Base-by-base conservation (phyloP, 192 early-diverging fungal species). In the Phycomyces nitens region DNA sequence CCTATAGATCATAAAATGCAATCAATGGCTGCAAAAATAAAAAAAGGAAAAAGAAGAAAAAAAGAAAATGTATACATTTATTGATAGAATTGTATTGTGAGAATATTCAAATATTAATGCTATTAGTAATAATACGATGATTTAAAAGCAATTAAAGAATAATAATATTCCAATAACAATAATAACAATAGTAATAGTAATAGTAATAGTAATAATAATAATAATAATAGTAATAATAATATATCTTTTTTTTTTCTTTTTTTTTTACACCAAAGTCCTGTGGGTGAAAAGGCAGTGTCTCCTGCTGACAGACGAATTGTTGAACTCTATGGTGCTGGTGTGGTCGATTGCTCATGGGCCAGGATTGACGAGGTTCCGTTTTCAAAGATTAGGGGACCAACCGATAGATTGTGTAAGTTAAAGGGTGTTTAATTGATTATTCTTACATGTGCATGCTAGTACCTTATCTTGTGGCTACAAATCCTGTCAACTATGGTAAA, bases 281-380 rank as follows among this genome's bases (percentile, higher is more conserved):
- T 87, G 51, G 96, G 95, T 21, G 79, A 86, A 54, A 84, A 92
- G 60, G 91, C 87, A 0, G 95, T 98, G 9, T 95, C 94, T 1
- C 87, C 89, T 0, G 88, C 89, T 2, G 96, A 99, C 70, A 72
- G 86, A 26, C 72, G 82, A 15, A 87, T 96, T 34, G 85, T 98
- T 39, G 69, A 80, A 65, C 57, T 85, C 53, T 70, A 84, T 68
- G 97, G 97, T 53, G 72, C 92, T 0, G 95, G 90, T 16, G 95
- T 97, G 42, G 91, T 99, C 7, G 96, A 99, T 73, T 98, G 96
- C 74, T 96, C 94, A 11, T 99, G 96, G 97, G 95, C 96, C 14
- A 81, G 89, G 29, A 62, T 98, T 1, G 92, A 91, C 20, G 93
- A 99, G 65, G 94, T 99, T 1, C 97, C 97, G 7, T 99, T 98